phyloP scores from a whole-genome alignment of 257 asterid species.

The Solanum piurae region DNA sequence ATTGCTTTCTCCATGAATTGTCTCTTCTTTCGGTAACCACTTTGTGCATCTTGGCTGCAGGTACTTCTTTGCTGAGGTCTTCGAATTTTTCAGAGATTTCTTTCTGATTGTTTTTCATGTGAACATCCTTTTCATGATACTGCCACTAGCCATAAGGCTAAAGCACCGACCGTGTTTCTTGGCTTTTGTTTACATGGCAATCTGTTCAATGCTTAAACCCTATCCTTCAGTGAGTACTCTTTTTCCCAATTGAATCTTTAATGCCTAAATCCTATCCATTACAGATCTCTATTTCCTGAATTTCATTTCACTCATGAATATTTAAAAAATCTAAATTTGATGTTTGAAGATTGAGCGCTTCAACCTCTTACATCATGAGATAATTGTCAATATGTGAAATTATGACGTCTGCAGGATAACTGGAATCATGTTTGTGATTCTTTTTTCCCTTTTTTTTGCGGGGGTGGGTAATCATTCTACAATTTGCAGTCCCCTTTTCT shows the following conservation, averaged over 20 bases:
- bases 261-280: background rate
- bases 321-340: background rate
- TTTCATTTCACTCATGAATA: background rate
- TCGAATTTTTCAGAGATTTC: conserved; percentile 87
- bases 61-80: conserved; percentile 99
- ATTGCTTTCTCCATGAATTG: background rate
- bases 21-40: conserved; percentile 5
- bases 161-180: conserved; percentile 85
- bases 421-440: background rate
- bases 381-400: background rate
- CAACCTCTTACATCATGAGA: background rate
- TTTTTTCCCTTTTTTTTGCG: background rate
- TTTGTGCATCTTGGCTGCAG: conserved; percentile 34
- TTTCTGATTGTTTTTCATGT: conserved; percentile 90
- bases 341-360: background rate
- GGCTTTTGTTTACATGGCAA: conserved; percentile 80
- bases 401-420: background rate
- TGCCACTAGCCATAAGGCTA: conserved; percentile 86
- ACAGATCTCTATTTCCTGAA: background rate
- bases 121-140: conserved; percentile 78
- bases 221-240: conserved; percentile 89
- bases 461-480: background rate
- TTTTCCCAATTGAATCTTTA: background rate
- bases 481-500: background rate
- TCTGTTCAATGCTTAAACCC: conserved; percentile 85